Conservation (phyloP, 2,329 filamentous ascomycete species). For the Aspergillus fischeri region DNA sequence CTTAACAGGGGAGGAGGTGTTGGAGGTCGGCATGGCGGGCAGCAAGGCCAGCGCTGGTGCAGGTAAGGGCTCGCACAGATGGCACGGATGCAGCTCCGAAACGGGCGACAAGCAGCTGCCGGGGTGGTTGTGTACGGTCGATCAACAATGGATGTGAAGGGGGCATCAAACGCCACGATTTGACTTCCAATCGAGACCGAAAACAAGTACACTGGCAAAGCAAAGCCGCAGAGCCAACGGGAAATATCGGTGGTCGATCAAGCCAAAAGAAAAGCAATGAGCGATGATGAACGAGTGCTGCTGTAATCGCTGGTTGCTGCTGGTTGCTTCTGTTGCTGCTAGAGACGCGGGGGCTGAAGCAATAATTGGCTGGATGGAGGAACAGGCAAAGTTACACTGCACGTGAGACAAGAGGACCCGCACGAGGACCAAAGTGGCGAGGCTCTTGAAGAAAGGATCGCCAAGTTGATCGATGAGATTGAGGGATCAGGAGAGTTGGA, state of each 20-base stretch:
- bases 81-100: constrained; percentile 8
- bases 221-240: constrained; percentile 2
- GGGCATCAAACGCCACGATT: constrained; percentile 2
- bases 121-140: constrained; percentile 4
- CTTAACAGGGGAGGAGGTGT: constrained; percentile 37
- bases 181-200: neutral
- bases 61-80: constrained; percentile 1
- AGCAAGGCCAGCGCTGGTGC: neutral
- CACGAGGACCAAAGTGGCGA: neutral
- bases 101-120: constrained; percentile 15
- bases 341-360: constrained; percentile 9
- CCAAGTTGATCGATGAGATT: constrained; percentile 2
- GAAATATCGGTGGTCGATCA: constrained; percentile 1
- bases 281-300: neutral
- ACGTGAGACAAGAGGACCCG: neutral
- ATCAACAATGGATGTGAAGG: constrained; percentile 5
- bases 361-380: constrained; percentile 13
- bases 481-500: neutral
- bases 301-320: neutral
- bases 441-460: neutral
- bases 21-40: constrained; percentile 24
- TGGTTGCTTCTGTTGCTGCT: constrained; percentile 1
- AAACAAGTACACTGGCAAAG: constrained; percentile 1
- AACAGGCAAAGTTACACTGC: constrained; percentile 1
- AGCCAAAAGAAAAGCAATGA: constrained; percentile 13